Percentiles rank a stretch among this genome's conserved stretches.
Evolutionary conservation across 192 early-diverging fungal genomes (phyloP).

Genomic region (Jimgerdemannia flammicorona): DNA sequence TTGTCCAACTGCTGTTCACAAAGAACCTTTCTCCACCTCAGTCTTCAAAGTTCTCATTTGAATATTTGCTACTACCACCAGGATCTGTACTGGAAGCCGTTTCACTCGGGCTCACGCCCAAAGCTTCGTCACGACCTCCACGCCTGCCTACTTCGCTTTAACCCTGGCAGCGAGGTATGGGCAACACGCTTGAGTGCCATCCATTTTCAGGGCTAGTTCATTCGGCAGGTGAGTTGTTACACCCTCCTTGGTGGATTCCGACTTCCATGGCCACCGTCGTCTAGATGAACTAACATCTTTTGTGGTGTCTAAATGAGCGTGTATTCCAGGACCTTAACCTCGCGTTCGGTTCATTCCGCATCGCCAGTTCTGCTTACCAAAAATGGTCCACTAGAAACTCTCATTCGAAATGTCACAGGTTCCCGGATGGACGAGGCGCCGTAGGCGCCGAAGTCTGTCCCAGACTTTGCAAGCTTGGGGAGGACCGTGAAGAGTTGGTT

Average conservation of each 20-base stretch:
- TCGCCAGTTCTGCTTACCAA: conserved; percentile 89
- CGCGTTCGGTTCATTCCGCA: conserved; percentile 82
- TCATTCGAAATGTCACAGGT: conserved; percentile 57
- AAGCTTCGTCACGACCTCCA: conserved; percentile 58
- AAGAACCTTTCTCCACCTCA: conserved; percentile 82
- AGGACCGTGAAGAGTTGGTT: too few relatives aligned
- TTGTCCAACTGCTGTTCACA: conserved; percentile 66
- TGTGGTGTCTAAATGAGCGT: conserved; percentile 62
- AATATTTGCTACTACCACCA: conserved; percentile 80
- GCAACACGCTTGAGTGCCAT: conserved; percentile 75
- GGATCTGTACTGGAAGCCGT: conserved; percentile 70
- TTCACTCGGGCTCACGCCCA: conserved; percentile 62
- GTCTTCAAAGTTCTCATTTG: conserved; percentile 82
- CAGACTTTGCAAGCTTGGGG: too few relatives aligned
- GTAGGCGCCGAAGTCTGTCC: too few relatives aligned
- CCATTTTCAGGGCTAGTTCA: conserved; percentile 72
- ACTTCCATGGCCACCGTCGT: conserved; percentile 85
- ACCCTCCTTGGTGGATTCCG: conserved; percentile 78
- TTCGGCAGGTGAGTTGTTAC: conserved; percentile 61
- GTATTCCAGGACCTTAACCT: conserved; percentile 69
- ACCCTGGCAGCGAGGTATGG: conserved; percentile 63
- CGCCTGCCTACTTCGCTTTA: conserved; percentile 64
- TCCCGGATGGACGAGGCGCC: too few relatives aligned
- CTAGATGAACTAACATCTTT: conserved; percentile 79
- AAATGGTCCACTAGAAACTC: conserved; percentile 85